A percentile compares a stretch with the other conserved stretches of the same genome.
These are phyloP conservation scores for Telopea speciosissima DNA, from an alignment of 177 flowering plant species.

Conservation along the genomic window DNA sequence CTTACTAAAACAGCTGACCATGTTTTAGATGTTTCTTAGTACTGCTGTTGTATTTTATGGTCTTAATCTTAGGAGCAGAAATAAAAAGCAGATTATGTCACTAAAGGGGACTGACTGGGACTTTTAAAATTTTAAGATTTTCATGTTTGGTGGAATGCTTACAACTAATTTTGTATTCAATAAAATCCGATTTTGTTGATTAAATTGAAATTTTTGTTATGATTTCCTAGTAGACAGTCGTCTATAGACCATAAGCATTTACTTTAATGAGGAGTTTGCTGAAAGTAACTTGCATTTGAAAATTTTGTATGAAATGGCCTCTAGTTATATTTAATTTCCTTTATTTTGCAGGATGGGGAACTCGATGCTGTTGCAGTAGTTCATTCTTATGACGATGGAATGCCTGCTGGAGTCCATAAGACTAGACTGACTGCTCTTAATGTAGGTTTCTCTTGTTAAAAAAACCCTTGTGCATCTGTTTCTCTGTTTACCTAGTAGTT, in stretches of 20 bases:
- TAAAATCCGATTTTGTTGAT: neutral
- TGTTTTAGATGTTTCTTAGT: neutral
- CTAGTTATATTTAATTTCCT: conserved; percentile 5
- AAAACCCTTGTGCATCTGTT: neutral
- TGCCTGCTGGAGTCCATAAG: conserved; percentile 73
- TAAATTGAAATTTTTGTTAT: neutral
- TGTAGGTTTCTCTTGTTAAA: conserved; percentile 30
- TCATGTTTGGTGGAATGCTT: neutral
- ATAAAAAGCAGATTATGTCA: neutral
- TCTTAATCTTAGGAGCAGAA: neutral
- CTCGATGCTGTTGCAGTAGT: conserved; percentile 69
- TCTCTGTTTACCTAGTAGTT: neutral
- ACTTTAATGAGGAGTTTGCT: neutral
- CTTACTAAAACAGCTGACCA: neutral
- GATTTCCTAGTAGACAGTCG: neutral
- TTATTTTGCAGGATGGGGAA: conserved; percentile 64
- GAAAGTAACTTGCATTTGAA: neutral
- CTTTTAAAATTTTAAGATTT: neutral
- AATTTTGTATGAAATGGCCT: neutral
- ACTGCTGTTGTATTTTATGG: neutral
- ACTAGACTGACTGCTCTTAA: conserved; percentile 81
- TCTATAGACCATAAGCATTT: neutral
- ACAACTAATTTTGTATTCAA: neutral
- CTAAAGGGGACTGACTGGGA: neutral
- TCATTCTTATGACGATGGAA: conserved; percentile 84